These are phyloP conservation scores for Botrytis paeoniae DNA, from an alignment of 2,329 filamentous ascomycete genomes.

Conservation along the genomic window DNA sequence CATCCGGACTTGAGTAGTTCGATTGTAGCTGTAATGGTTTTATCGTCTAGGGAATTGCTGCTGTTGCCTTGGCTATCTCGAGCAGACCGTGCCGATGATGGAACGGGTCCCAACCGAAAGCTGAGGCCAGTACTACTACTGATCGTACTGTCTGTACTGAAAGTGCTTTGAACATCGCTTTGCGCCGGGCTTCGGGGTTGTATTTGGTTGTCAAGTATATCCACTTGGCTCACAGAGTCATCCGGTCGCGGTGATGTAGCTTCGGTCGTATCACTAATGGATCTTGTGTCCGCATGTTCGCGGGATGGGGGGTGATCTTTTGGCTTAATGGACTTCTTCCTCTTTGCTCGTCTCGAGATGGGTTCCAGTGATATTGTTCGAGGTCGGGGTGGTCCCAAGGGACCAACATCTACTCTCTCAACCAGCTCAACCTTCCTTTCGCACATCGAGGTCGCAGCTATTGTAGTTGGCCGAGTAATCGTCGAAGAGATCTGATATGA, in stretches of 20 bases:
- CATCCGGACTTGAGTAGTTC: slow-evolving; percentile 81
- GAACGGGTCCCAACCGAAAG: slow-evolving; percentile 39
- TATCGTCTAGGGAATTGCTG: slow-evolving; percentile 56
- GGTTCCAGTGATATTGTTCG: slow-evolving; percentile 85
- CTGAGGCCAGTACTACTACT: slow-evolving; percentile 46
- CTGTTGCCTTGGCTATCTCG: slow-evolving; percentile 50
- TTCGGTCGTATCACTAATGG: slow-evolving; percentile 28
- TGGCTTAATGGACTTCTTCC: slow-evolving; percentile 36
- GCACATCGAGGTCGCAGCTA: slow-evolving; percentile 74
- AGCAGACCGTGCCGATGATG: slow-evolving; percentile 39
- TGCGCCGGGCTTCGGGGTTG: slow-evolving; percentile 47
- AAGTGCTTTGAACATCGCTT: slow-evolving; percentile 62
- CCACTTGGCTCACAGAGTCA: slow-evolving; percentile 38
- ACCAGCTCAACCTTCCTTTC: slow-evolving; percentile 77
- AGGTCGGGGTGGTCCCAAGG: slow-evolving; percentile 69
- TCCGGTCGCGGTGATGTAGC: slow-evolving; percentile 33
- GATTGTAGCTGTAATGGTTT: slow-evolving; percentile 82
- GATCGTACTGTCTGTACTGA: slow-evolving; percentile 63
- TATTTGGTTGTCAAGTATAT: slow-evolving; percentile 40
- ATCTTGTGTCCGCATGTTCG: slow-evolving; percentile 29
- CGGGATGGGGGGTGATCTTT: slow-evolving; percentile 25
- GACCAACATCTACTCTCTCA: slow-evolving; percentile 81
- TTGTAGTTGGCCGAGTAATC: slow-evolving; percentile 82
- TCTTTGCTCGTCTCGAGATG: slow-evolving; percentile 67
- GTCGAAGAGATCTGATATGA: slow-evolving; percentile 89